These are phyloP conservation scores for Amoeboaphelidium protococcarum DNA, from an alignment of 371 early-diverging fungal species.

Conservation along the genomic window DNA sequence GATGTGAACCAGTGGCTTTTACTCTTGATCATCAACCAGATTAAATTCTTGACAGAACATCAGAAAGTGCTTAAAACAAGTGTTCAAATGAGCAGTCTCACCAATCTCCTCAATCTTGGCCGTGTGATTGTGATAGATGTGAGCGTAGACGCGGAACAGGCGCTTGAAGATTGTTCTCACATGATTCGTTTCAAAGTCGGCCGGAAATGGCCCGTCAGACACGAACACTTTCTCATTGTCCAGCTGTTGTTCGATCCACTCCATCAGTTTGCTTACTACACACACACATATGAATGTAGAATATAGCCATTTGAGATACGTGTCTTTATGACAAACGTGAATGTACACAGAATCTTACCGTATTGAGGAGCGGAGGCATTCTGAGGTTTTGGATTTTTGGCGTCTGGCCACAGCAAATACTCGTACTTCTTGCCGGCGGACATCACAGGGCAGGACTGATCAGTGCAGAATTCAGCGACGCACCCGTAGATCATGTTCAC, in stretches of 20 bases:
- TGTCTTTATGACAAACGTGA: no score
- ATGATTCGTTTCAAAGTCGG: slow-evolving; percentile 5
- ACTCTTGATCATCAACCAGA: slow-evolving; percentile 9
- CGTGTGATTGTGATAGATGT: slow-evolving; percentile 12
- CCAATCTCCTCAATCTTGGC: slow-evolving; percentile 9
- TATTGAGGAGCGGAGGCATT: neutral
- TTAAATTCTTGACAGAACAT: slow-evolving; percentile 9
- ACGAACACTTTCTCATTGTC: neutral
- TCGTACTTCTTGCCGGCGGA: neutral
- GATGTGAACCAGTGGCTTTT: slow-evolving; percentile 7
- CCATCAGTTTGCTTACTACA: neutral
- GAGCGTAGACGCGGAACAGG: slow-evolving; percentile 12
- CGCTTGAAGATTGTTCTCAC: slow-evolving; percentile 11
- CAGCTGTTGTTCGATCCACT: neutral
- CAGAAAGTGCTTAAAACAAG: slow-evolving; percentile 13
- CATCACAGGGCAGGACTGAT: neutral
- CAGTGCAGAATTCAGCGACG: neutral
- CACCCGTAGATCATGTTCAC: neutral
- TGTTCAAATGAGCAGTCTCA: slow-evolving; percentile 12
- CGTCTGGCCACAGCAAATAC: neutral
- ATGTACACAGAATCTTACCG: no score
- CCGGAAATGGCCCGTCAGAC: slow-evolving; percentile 8
- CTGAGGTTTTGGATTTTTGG: neutral
- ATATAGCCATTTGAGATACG: no score
- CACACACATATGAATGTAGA: no score